Percentiles rank a stretch among this genome's conserved stretches.
phyloP scores from a whole-genome alignment of 2,329 filamentous ascomycete species.

The Seiridium unicorne region DNA sequence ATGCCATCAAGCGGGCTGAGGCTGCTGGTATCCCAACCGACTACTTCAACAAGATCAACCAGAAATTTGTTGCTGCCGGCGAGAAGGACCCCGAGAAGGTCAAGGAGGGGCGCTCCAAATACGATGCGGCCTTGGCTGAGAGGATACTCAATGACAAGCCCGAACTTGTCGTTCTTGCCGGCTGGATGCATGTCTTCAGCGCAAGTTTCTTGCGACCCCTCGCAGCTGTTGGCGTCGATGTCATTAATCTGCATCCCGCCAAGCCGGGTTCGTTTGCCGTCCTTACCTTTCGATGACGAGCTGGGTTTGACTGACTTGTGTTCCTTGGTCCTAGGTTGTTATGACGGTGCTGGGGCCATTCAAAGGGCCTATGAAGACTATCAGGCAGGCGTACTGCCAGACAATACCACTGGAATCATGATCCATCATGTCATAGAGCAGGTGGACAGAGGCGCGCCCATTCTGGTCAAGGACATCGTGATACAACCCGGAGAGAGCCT shows the following conservation, averaged over 20 bases:
- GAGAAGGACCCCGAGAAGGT: conserved; percentile 58
- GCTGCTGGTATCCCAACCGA: conserved; percentile 66
- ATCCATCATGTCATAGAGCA: conserved; percentile 78
- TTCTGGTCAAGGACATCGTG: conserved; percentile 68
- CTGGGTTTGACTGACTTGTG: not conserved
- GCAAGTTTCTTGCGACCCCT: conserved; percentile 69
- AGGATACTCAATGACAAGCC: conserved; percentile 65
- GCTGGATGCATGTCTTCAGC: conserved; percentile 85
- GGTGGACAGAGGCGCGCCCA: conserved; percentile 76
- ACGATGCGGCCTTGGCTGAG: conserved; percentile 73
- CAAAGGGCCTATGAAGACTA: conserved; percentile 66
- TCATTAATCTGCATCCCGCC: conserved; percentile 85
- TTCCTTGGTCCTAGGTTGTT: conserved; percentile 48
- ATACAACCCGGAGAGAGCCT: conserved; percentile 63
- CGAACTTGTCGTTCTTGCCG: conserved; percentile 76
- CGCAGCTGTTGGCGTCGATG: conserved; percentile 56
- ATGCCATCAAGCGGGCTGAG: conserved; percentile 39
- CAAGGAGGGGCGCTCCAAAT: conserved; percentile 60
- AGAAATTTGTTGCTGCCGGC: conserved; percentile 59
- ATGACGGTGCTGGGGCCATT: conserved; percentile 70
- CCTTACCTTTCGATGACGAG: not conserved
- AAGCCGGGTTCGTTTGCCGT: conserved; percentile 32
- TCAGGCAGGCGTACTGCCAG: conserved; percentile 50
- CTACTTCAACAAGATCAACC: conserved; percentile 79
- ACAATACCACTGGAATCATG: conserved; percentile 71